Percentiles rank a stretch among this genome's conserved stretches.
phyloP scores from a whole-genome alignment of 352 stramenopile species.

The Phytopythium kandeliae region DNA sequence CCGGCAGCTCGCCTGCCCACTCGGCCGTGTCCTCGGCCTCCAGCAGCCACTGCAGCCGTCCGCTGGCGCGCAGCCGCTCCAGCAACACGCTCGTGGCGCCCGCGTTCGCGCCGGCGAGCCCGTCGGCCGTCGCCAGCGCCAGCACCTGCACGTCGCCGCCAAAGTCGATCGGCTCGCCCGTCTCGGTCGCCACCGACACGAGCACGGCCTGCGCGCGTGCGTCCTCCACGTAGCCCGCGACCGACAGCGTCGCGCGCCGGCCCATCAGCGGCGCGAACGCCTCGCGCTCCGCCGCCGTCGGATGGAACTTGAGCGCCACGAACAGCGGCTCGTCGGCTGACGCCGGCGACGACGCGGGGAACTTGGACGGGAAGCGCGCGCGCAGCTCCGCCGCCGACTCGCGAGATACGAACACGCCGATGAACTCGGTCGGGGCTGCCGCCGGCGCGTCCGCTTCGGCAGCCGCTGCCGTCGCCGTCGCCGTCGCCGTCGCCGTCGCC shows the following conservation, averaged over 20 bases:
- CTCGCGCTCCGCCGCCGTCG: constrained; percentile 60
- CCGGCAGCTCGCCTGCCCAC: constrained; percentile 60
- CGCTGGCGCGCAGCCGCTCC: constrained; percentile 61
- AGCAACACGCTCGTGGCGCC: constrained; percentile 72
- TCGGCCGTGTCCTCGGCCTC: constrained; percentile 11
- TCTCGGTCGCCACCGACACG: constrained; percentile 55
- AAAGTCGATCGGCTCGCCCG: constrained; percentile 54
- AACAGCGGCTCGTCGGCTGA: constrained; percentile 35
- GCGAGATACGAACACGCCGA: constrained; percentile 72
- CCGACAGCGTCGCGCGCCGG: constrained; percentile 39
- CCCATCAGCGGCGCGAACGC: constrained; percentile 70
- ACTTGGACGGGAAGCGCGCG: constrained; percentile 54
- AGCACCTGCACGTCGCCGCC: constrained; percentile 34
- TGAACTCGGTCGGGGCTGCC: constrained; percentile 41
- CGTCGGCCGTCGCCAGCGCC: constrained; percentile 43
- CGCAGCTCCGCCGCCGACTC: constrained; percentile 40
- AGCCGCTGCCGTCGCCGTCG: too few relatives aligned
- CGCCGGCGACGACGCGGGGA: constrained; percentile 6
- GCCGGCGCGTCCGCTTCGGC: too few relatives aligned
- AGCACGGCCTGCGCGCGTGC: constrained; percentile 64
- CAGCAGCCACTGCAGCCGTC: constrained; percentile 50
- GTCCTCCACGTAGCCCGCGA: constrained; percentile 66
- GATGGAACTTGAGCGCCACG: constrained; percentile 76
- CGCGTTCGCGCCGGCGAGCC: constrained; percentile 32
- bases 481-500: neutral